Conservation (phyloP, 257 asterid species). For the Solanum etuberosum region DNA sequence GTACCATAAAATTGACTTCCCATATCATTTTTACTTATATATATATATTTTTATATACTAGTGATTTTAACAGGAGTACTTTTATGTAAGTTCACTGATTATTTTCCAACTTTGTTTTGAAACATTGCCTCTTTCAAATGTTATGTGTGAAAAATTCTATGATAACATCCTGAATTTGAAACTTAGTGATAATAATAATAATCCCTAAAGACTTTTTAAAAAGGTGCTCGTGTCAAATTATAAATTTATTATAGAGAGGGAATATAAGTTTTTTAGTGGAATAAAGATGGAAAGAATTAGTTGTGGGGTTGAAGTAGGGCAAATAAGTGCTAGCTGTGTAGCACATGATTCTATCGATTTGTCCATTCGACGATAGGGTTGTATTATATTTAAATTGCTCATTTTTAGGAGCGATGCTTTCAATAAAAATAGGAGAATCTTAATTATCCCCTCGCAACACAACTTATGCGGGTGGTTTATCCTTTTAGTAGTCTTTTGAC, state of each 20-base stretch:
- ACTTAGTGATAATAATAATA: background rate
- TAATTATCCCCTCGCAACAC: background rate
- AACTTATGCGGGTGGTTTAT: background rate
- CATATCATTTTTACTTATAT: background rate
- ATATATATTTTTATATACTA: background rate
- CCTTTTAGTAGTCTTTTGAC: background rate
- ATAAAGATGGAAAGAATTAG: background rate
- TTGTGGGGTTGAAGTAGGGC: background rate
- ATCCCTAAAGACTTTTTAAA: too few species aligned
- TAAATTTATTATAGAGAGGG: background rate
- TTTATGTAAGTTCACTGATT: background rate
- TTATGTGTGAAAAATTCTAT: background rate
- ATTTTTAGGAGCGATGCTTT: background rate
- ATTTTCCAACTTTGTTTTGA: background rate
- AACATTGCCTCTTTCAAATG: background rate
- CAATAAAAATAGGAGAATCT: background rate
- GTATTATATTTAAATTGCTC: background rate
- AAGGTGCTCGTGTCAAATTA: background rate
- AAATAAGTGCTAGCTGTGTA: background rate
- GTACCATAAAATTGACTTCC: background rate
- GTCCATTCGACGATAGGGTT: background rate
- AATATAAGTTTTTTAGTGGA: background rate
- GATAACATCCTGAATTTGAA: background rate
- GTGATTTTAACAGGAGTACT: background rate
- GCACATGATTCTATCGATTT: background rate